Conservation (phyloP, 202 grass and related monocot species). For the Alloteropsis angusta region DNA sequence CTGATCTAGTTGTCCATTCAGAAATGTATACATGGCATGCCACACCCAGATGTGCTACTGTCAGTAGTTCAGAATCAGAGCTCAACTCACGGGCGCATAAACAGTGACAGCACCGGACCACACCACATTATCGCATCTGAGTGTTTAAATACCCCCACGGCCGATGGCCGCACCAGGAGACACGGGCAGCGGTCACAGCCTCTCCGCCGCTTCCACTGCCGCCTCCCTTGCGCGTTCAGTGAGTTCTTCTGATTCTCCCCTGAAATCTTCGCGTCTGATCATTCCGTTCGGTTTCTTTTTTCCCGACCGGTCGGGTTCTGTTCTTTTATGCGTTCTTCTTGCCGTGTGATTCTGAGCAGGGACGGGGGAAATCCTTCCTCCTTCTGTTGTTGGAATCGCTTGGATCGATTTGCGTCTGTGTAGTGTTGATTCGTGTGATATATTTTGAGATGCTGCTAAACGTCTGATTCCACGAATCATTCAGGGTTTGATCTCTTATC, state of each 20-base stretch:
- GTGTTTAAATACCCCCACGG: slow-evolving; percentile 27
- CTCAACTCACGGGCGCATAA: background rate
- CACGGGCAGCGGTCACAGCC: background rate
- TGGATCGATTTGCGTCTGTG: background rate
- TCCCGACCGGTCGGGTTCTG: background rate
- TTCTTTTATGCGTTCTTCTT: background rate
- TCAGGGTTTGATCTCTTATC: background rate
- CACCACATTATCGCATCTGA: background rate
- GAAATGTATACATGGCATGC: background rate
- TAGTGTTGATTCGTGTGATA: background rate
- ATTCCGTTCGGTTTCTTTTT: background rate
- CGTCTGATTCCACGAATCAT: background rate
- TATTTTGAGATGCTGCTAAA: background rate
- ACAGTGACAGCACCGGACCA: background rate
- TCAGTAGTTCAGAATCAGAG: background rate
- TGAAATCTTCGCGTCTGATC: background rate
- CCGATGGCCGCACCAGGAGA: background rate
- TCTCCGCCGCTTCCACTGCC: background rate
- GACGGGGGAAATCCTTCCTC: background rate
- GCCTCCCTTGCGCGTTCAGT: background rate
- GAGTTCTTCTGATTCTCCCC: slow-evolving; percentile 7
- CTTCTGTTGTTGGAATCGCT: background rate
- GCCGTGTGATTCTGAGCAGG: background rate
- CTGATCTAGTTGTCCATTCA: background rate
- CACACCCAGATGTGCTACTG: background rate